A percentile compares a stretch with the other conserved stretches of the same genome.
Evolutionary conservation across 2,329 filamentous ascomycete genomes (phyloP).

Genomic region (Coniella vitis): DNA sequence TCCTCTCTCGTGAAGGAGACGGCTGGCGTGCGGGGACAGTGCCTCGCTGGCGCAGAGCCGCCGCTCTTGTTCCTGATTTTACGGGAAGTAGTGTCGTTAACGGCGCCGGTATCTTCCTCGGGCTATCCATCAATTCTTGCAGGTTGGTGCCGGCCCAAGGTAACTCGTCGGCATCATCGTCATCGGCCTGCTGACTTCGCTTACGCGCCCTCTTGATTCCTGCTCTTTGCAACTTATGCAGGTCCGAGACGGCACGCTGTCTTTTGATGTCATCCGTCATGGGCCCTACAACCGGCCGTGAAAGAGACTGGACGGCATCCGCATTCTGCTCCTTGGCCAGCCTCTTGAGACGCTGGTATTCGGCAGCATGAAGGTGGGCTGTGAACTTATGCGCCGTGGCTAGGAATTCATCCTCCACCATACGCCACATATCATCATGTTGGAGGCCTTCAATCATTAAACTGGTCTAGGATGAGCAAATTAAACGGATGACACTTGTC

Average conservation of each 20-base stretch:
- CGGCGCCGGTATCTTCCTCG: slow-evolving; percentile 24
- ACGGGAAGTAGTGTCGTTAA: slow-evolving; percentile 21
- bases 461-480: slow-evolving; percentile 27
- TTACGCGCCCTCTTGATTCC: slow-evolving; percentile 19
- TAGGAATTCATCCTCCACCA: slow-evolving; percentile 79
- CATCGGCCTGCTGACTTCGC: slow-evolving; percentile 10
- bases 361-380: slow-evolving; percentile 67
- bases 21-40: not conserved
- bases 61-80: slow-evolving; percentile 21
- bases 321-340: slow-evolving; percentile 49
- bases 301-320: slow-evolving; percentile 42
- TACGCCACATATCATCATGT: slow-evolving; percentile 67
- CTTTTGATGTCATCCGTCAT: slow-evolving; percentile 30
- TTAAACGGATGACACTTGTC: not conserved
- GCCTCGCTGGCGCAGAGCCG: slow-evolving; percentile 17
- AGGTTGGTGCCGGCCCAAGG: slow-evolving; percentile 32
- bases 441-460: slow-evolving; percentile 59
- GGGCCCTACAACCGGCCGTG: slow-evolving; percentile 41
- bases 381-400: slow-evolving; percentile 64
- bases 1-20: not conserved
- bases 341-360: slow-evolving; percentile 63
- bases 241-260: slow-evolving; percentile 29
- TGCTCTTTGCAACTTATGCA: slow-evolving; percentile 29
- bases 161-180: slow-evolving; percentile 25
- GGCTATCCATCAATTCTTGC: slow-evolving; percentile 37